Evolutionary conservation across 1,139 yeast genomes (phyloP).

Genomic region (Debaryomyces sp.): DNA sequence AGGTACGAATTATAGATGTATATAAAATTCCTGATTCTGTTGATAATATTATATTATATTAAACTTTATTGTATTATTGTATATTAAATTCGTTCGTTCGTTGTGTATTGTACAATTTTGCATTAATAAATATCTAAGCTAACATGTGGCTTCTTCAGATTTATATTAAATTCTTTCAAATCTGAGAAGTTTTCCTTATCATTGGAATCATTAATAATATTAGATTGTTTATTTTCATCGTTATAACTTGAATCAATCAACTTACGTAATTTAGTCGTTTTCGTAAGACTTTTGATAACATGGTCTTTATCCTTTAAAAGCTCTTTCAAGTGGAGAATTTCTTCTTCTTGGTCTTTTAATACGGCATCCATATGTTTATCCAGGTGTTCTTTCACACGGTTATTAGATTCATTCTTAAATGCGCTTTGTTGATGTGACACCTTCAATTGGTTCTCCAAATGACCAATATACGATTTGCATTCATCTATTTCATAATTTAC

Average conservation of each 20-base stretch:
- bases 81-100: neutral
- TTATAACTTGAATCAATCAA: conserved; percentile 38
- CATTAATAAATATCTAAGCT: conserved; percentile 5
- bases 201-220: neutral
- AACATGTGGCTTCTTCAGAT: conserved; percentile 20
- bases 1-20: conserved; percentile 9
- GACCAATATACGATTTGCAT: conserved; percentile 61
- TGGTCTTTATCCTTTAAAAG: conserved; percentile 70
- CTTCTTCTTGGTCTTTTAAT: conserved; percentile 68
- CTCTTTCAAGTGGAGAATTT: conserved; percentile 65
- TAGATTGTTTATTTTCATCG: conserved; percentile 1
- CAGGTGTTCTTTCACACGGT: conserved; percentile 5
- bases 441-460: conserved; percentile 61
- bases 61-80: neutral
- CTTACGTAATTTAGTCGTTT: conserved; percentile 56
- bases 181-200: conserved; percentile 21
- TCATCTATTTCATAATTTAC: conserved; percentile 59
- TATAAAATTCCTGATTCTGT: neutral
- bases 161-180: conserved; percentile 25
- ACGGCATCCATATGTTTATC: conserved; percentile 24
- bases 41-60: neutral
- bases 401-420: conserved; percentile 13
- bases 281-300: conserved; percentile 72
- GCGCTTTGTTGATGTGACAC: conserved; percentile 19
- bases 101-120: neutral